A percentile compares a stretch with the other conserved stretches of the same genome.
Evolutionary conservation across 768 basidiomycete genomes (phyloP).

Genomic region (Kwoniella newhampshirensis): DNA sequence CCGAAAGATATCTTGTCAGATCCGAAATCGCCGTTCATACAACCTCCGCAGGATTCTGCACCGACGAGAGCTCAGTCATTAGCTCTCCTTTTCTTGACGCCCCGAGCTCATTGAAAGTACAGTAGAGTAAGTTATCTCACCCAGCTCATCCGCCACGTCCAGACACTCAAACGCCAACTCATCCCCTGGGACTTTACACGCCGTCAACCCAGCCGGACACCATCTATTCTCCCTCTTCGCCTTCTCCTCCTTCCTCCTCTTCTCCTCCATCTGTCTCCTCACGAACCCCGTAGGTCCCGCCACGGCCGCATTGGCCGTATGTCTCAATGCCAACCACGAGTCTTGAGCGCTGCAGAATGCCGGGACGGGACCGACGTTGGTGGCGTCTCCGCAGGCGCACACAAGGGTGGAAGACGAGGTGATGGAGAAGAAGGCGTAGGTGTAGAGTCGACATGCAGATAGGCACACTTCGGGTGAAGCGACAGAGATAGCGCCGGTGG

Average conservation of each 20-base stretch:
- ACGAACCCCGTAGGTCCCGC: slow-evolving; percentile 13
- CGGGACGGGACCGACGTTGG: slow-evolving; percentile 6
- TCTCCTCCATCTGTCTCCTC: slow-evolving; percentile 2
- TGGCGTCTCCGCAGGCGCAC: slow-evolving; percentile 3
- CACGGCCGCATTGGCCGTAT: background rate
- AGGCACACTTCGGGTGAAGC: slow-evolving; percentile 5
- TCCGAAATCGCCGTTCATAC: slow-evolving; percentile 10
- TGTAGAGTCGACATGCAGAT: background rate
- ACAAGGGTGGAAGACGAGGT: background rate
- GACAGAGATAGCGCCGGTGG: slow-evolving; percentile 3
- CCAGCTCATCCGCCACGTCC: slow-evolving; percentile 9
- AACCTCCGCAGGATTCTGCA: slow-evolving; percentile 14
- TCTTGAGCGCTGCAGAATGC: slow-evolving; percentile 3
- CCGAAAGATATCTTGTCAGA: background rate
- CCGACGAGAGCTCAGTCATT: background rate
- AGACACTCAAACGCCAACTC: slow-evolving; percentile 14
- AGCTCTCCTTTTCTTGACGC: background rate
- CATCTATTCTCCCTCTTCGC: slow-evolving; percentile 1
- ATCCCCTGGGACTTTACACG: slow-evolving; percentile 13
- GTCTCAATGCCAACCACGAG: slow-evolving; percentile 1
- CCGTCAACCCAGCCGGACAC: slow-evolving; percentile 11
- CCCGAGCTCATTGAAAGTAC: too few relatives aligned
- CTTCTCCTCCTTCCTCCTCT: slow-evolving; percentile 3
- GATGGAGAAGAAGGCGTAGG: slow-evolving; percentile 3
- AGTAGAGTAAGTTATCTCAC: slow-evolving; percentile 12